A percentile compares a stretch with the other conserved stretches of the same genome.
phyloP scores from a whole-genome alignment of 106 monocot genomes.

The Apostasia shenzhenica region DNA sequence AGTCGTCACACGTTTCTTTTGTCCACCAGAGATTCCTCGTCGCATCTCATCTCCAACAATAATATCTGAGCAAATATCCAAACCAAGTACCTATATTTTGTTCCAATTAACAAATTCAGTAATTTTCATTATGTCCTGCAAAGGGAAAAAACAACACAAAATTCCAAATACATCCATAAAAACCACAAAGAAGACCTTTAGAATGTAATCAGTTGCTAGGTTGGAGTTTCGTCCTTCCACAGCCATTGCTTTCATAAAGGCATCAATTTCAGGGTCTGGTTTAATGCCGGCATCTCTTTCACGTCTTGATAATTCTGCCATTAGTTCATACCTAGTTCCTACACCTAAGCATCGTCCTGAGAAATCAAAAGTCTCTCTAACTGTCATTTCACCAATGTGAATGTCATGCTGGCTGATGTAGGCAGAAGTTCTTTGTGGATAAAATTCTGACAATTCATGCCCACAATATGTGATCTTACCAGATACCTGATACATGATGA shows the following conservation, averaged over 20 bases:
- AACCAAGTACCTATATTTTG: conserved; percentile 53
- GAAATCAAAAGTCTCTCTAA: conserved; percentile 83
- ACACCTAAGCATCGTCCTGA: conserved; percentile 71
- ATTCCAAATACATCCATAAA: neutral
- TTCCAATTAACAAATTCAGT: neutral
- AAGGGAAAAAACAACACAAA: neutral
- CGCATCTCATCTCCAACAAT: conserved; percentile 77
- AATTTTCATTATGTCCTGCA: neutral
- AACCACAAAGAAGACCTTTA: conserved; percentile 46
- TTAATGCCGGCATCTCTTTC: conserved; percentile 74
- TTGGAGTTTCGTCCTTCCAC: conserved; percentile 42
- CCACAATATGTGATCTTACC: conserved; percentile 85
- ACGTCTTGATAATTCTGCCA: conserved; percentile 65
- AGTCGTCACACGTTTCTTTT: conserved; percentile 69
- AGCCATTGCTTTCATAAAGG: conserved; percentile 74
- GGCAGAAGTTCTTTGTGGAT: conserved; percentile 75
- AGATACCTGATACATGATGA: conserved; percentile 31
- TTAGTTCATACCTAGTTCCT: conserved; percentile 68
- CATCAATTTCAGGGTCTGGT: conserved; percentile 87
- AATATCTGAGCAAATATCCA: conserved; percentile 71
- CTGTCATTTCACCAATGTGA: conserved; percentile 86
- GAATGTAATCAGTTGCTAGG: conserved; percentile 55
- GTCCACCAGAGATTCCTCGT: conserved; percentile 83
- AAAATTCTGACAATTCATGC: conserved; percentile 66
- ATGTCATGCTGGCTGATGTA: conserved; percentile 89